phyloP scores from a whole-genome alignment of 2,329 filamentous ascomycete genomes.

The Fusarium gaditjirri region DNA sequence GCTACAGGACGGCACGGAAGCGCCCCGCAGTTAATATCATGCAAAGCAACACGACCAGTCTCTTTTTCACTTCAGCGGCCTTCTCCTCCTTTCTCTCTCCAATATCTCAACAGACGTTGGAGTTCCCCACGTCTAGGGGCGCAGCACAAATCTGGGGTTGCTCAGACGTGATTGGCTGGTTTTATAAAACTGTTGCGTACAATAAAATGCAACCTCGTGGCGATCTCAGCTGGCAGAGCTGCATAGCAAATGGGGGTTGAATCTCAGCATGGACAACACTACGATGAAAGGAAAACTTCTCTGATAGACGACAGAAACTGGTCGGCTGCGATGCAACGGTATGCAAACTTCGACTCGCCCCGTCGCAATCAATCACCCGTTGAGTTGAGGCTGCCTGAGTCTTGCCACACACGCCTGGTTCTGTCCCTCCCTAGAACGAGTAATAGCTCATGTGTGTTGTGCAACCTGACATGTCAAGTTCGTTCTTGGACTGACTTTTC shows the following conservation, averaged over 20 bases:
- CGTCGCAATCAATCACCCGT: constrained; percentile 17
- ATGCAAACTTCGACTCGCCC: constrained; percentile 20
- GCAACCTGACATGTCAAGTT: constrained; percentile 33
- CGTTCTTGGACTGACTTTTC: constrained; percentile 3
- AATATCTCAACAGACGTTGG: neutral
- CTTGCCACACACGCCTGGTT: constrained; percentile 33
- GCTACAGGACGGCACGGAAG: constrained; percentile 17
- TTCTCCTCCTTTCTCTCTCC: constrained; percentile 3
- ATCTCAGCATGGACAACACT: constrained; percentile 1
- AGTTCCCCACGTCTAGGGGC: constrained; percentile 24
- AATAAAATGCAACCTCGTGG: constrained; percentile 20
- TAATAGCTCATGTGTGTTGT: constrained; percentile 24
- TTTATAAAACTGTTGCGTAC: constrained; percentile 19
- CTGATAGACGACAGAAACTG: constrained; percentile 8
- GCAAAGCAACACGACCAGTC: constrained; percentile 14
- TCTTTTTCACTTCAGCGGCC: neutral
- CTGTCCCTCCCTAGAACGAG: constrained; percentile 1
- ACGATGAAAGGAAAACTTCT: constrained; percentile 7
- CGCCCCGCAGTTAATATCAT: constrained; percentile 7
- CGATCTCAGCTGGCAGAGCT: constrained; percentile 24
- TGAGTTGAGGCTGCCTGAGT: constrained; percentile 11
- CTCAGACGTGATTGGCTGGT: constrained; percentile 8
- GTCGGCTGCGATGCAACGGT: constrained; percentile 36
- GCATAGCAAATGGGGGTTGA: constrained; percentile 14
- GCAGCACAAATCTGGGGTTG: constrained; percentile 14